Percentiles rank a stretch among this genome's conserved stretches.
These are phyloP conservation scores for Ceratocystis harringtonii DNA, from an alignment of 2,329 filamentous ascomycete genomes.

Conservation along the genomic window DNA sequence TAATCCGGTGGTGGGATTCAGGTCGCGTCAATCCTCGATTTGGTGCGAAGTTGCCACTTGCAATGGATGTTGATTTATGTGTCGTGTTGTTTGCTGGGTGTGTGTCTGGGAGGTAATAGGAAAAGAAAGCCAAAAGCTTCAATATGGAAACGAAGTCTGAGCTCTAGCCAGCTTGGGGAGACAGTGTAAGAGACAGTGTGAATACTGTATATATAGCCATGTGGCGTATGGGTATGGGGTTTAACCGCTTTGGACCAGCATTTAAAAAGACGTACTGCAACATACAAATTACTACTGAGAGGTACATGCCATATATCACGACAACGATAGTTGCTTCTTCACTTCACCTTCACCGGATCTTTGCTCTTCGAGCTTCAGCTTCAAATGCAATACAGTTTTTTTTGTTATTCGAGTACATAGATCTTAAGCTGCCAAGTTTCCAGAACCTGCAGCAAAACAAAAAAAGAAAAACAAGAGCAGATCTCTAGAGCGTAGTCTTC, in stretches of 20 bases:
- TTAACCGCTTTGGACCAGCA: neutral
- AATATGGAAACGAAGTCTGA: neutral
- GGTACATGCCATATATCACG: neutral
- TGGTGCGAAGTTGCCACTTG: too few species aligned
- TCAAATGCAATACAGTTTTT: neutral
- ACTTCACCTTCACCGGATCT: neutral
- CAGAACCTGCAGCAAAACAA: slow-evolving; percentile 8
- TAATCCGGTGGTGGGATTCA: too few species aligned
- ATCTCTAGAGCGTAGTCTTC: too few species aligned
- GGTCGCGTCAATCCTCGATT: too few species aligned
- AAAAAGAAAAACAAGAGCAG: neutral
- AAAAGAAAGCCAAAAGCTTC: neutral
- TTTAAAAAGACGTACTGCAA: neutral
- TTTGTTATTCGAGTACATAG: neutral
- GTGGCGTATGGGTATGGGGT: neutral
- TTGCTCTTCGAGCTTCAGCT: neutral
- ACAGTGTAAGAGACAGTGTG: neutral
- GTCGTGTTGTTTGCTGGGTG: too few species aligned
- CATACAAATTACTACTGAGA: neutral
- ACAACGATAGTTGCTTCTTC: neutral
- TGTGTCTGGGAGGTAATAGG: too few species aligned
- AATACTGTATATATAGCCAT: neutral
- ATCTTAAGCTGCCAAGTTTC: neutral
- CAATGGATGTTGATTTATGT: too few species aligned
- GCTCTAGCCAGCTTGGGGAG: neutral